Percentiles rank a stretch among this genome's conserved stretches.
Conservation (phyloP, 2,329 filamentous ascomycete species). For the Neobulgaria alba region DNA sequence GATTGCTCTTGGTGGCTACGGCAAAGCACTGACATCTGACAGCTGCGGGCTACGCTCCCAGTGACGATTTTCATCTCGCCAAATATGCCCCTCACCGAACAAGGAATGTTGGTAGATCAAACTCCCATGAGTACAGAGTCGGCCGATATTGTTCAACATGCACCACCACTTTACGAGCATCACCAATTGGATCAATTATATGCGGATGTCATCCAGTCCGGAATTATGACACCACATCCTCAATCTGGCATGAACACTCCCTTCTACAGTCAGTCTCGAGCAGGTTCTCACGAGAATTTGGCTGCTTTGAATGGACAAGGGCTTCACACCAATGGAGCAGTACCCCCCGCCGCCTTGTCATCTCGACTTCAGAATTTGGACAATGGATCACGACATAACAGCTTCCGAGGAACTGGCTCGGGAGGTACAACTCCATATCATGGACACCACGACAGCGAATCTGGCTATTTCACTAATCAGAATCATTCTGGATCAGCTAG, state of each 20-base stretch:
- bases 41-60: slow-evolving; percentile 82
- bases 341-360: slow-evolving; percentile 47
- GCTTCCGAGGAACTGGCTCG: slow-evolving; percentile 25
- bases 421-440: slow-evolving; percentile 28
- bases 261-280: slow-evolving; percentile 60
- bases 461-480: slow-evolving; percentile 19
- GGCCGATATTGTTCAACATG: slow-evolving; percentile 48
- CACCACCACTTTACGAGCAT: slow-evolving; percentile 87
- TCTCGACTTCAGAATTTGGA: slow-evolving; percentile 64
- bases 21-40: slow-evolving; percentile 12
- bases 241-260: slow-evolving; percentile 74
- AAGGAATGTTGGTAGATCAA: slow-evolving; percentile 67
- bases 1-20: background rate
- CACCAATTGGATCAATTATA: slow-evolving; percentile 88
- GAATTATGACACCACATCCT: slow-evolving; percentile 69
- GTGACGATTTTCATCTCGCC: slow-evolving; percentile 94
- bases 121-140: slow-evolving; percentile 40
- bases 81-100: slow-evolving; percentile 78
- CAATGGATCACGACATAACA: slow-evolving; percentile 36
- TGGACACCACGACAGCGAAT: slow-evolving; percentile 10
- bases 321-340: slow-evolving; percentile 29
- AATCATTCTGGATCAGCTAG: slow-evolving; percentile 8
- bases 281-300: slow-evolving; percentile 76
- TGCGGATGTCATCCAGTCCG: slow-evolving; percentile 71
- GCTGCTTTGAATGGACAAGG: slow-evolving; percentile 43